Evolutionary conservation across 176 grass and related monocot species (phyloP).

Genomic region (Juncus inflexus): DNA sequence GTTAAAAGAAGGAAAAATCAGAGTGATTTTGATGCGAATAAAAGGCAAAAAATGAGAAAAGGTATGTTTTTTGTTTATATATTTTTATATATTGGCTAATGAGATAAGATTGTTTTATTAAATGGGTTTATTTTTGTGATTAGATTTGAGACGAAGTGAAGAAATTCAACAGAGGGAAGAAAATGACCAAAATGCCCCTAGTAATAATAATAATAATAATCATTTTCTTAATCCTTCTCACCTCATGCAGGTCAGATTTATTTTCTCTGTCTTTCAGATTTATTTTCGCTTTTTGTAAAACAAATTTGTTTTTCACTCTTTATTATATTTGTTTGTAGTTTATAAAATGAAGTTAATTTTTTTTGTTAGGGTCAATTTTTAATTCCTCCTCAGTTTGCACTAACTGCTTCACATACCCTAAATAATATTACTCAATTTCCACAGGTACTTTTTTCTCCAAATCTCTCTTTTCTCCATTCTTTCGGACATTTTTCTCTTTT

Average conservation of each 20-base stretch:
- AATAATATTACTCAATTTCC: conserved; percentile 65
- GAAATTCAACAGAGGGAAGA: conserved; percentile 46
- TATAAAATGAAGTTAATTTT: conserved; percentile 3
- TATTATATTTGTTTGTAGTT: too few relatives aligned
- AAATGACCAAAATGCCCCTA: conserved; percentile 37
- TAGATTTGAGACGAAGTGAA: conserved; percentile 22
- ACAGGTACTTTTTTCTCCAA: conserved; percentile 41
- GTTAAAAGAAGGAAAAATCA: conserved; percentile 30
- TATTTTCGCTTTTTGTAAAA: not conserved
- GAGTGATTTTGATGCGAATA: conserved; percentile 51
- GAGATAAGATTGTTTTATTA: not conserved
- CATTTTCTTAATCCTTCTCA: conserved; percentile 62
- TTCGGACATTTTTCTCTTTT: not conserved
- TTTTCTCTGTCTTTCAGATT: conserved; percentile 8
- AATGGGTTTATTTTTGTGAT: not conserved
- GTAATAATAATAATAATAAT: conserved; percentile 45
- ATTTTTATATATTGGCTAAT: conserved; percentile 1
- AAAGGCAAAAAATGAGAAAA: conserved; percentile 64
- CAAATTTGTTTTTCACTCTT: too few relatives aligned
- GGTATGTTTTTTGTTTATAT: conserved; percentile 41
- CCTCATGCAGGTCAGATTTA: conserved; percentile 54
- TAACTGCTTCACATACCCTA: conserved; percentile 45
- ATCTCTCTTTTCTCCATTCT: not conserved
- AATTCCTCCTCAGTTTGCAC: conserved; percentile 57
- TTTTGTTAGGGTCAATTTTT: conserved; percentile 62